Evolutionary conservation across 768 basidiomycete species (phyloP), one percentile per base, ranked within the genome.

Genomic region (Sporobolomyces roseus): DNA sequence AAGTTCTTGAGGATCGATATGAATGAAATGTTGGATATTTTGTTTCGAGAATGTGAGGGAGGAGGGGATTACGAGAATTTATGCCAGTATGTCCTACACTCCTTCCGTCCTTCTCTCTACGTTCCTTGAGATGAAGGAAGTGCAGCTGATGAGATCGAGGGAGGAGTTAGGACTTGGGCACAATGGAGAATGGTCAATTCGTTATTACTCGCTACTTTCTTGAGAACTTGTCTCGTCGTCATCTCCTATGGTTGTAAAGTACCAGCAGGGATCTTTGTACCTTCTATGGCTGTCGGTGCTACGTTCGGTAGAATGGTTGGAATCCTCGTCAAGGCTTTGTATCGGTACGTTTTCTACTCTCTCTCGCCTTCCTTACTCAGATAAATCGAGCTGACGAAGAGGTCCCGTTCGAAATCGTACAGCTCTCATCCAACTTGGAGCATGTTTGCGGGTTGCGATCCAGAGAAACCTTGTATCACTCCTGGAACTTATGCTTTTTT

Each of bases 251-350:
- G 96, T 0, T 90, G 87, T 76, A 97, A 92, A 78, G 96, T 99
- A 0, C 96, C 96, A 1, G 90, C 90, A 16, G 96, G 96, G 30
- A 99, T 99, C 73, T 99, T 99, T 74, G 91, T 99, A 0, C 96
- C 96, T 2, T 96, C 93, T 4, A 98, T 99, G 96, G 96, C 94
- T 1, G 87, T 98, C 63, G 96, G 96, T 45, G 96, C 96, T 5
- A 89, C 91, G 0, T 98, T 98, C 76, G 96, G 96, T 3, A 83
- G 96, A 45, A 96, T 98, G 92, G 81, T 99, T 23, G 96, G 96
- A 1, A 98, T 97, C 68, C 83, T 96, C 71, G 93, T 97, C 36
- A 94, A 96, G 79, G 93, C 93, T 0, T 83, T 96, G 79, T 87
- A 94, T 78, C 83, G 82, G 93, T 88, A 70, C 74, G 83, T 12